Conservation (phyloP, 2,329 filamentous ascomycete species). For the Colletotrichum salicis region DNA sequence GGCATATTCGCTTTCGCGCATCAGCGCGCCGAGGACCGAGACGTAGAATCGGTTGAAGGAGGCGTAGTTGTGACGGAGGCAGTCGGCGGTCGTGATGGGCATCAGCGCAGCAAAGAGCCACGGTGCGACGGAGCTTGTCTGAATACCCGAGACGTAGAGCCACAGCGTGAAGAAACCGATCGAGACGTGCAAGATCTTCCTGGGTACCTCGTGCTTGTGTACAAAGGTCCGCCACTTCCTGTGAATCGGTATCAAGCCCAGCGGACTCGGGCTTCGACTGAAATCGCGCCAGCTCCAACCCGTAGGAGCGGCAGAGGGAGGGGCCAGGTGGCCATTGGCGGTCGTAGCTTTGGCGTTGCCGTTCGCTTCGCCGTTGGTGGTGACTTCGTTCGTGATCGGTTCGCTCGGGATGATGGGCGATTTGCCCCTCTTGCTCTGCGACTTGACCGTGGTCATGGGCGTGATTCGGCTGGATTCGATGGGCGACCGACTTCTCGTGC, state of each 20-base stretch:
- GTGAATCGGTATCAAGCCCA: slow-evolving; percentile 95
- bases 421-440: slow-evolving; percentile 46
- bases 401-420: slow-evolving; percentile 37
- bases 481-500: slow-evolving; percentile 78
- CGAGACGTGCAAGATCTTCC: slow-evolving; percentile 92
- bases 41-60: slow-evolving; percentile 91
- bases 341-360: slow-evolving; percentile 41
- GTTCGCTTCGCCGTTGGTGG: slow-evolving; percentile 38
- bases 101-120: slow-evolving; percentile 83
- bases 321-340: slow-evolving; percentile 77
- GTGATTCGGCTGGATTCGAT: slow-evolving; percentile 62
- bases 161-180: slow-evolving; percentile 94
- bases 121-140: slow-evolving; percentile 82
- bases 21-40: slow-evolving; percentile 83
- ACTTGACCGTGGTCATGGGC: slow-evolving; percentile 63
- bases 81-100: slow-evolving; percentile 84
- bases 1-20: slow-evolving; percentile 95
- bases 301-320: slow-evolving; percentile 64
- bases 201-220: slow-evolving; percentile 95
- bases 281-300: slow-evolving; percentile 87
- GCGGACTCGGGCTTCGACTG: slow-evolving; percentile 89
- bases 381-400: slow-evolving; percentile 37
- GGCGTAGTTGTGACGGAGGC: slow-evolving; percentile 83
- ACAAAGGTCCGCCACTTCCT: slow-evolving; percentile 90
- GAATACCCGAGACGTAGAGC: slow-evolving; percentile 83